Conservation (phyloP, 495 filamentous ascomycete species). For the Massariosphaeria phaeospora region DNA sequence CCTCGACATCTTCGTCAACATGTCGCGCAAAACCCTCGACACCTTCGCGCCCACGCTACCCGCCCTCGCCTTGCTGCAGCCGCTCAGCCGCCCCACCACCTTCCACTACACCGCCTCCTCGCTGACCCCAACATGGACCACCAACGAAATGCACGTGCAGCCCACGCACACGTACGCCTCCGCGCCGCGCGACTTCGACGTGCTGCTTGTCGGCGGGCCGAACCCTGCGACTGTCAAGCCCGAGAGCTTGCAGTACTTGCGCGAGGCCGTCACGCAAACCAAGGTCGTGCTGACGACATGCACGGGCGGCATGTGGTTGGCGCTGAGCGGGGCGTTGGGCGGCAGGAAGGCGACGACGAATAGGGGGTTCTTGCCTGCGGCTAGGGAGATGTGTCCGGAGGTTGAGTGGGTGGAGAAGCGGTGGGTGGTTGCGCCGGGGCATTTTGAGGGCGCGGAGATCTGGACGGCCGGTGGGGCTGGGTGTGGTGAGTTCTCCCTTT, state of each 20-base stretch:
- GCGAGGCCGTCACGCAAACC: conserved; percentile 26
- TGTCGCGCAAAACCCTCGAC: conserved; percentile 13
- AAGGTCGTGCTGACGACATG: conserved; percentile 27
- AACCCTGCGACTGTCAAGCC: conserved; percentile 14
- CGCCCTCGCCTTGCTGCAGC: background rate
- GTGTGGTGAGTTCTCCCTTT: conserved; percentile 20
- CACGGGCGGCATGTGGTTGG: conserved; percentile 30
- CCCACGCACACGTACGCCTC: conserved; percentile 29
- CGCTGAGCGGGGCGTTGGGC: conserved; percentile 18
- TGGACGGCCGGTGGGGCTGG: conserved; percentile 30
- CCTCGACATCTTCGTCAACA: conserved; percentile 30
- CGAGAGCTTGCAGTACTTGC: conserved; percentile 24
- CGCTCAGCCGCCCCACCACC: conserved; percentile 15
- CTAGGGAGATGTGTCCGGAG: conserved; percentile 18
- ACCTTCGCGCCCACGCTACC: conserved; percentile 1
- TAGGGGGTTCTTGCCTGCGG: conserved; percentile 8
- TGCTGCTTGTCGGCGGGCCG: conserved; percentile 21
- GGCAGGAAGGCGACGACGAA: conserved; percentile 34
- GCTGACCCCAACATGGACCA: conserved; percentile 14
- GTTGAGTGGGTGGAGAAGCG: conserved; percentile 32
- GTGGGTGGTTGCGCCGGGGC: conserved; percentile 28
- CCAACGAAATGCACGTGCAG: conserved; percentile 10
- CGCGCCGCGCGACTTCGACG: conserved; percentile 22
- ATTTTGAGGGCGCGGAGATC: conserved; percentile 20
- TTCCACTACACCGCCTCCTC: conserved; percentile 30